Conservation (phyloP, 1,284 basidiomycete genomes). For the Meira miltonrushii region DNA sequence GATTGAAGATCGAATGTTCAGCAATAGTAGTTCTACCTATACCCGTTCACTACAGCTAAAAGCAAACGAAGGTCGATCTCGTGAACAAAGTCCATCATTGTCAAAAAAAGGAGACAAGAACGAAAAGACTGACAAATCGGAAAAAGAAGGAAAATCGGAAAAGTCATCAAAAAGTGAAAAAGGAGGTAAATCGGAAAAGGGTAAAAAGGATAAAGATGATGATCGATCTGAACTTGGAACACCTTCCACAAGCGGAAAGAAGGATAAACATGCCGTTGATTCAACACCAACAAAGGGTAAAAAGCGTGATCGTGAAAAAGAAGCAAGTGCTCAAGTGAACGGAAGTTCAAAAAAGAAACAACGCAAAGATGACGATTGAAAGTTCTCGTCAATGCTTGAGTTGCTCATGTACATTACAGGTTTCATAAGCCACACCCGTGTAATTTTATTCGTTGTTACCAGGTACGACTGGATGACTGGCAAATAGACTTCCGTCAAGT, state of each 20-base stretch:
- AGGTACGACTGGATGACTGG: conserved; percentile 68
- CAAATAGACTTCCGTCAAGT: conserved; percentile 76
- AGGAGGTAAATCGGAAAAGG: conserved; percentile 3
- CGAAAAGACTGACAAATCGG: neutral
- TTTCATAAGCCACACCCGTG: too few species aligned
- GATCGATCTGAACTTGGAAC: conserved; percentile 10
- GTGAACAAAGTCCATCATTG: conserved; percentile 1
- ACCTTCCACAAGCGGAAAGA: conserved; percentile 15
- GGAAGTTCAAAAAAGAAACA: conserved; percentile 4
- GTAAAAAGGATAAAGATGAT: conserved; percentile 13
- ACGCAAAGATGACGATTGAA: conserved; percentile 4
- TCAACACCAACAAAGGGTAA: neutral
- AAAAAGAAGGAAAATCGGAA: neutral
- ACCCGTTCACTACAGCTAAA: conserved; percentile 43
- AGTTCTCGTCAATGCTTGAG: too few species aligned
- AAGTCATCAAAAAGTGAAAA: conserved; percentile 4
- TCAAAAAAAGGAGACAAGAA: neutral
- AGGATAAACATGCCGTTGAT: conserved; percentile 13
- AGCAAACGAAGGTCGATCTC: conserved; percentile 25
- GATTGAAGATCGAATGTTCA: conserved; percentile 44
- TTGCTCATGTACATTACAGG: too few species aligned
- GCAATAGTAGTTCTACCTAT: conserved; percentile 39
- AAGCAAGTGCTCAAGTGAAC: neutral
- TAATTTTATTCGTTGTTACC: conserved; percentile 50
- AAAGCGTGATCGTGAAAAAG: neutral